Conservation (phyloP, 202 grass and related monocot genomes). For the Alloteropsis angusta region DNA sequence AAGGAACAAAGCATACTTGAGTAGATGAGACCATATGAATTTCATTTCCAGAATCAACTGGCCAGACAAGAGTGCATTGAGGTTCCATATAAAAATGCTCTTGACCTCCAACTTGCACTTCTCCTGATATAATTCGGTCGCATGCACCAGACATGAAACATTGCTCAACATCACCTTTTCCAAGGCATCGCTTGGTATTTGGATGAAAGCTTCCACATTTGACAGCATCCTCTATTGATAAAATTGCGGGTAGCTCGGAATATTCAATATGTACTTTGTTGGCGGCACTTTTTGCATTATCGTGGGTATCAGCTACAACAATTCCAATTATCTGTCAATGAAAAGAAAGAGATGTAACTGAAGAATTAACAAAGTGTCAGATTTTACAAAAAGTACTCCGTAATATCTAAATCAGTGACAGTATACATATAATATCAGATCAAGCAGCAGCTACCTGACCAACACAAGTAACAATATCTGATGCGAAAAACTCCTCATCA, state of each 20-base stretch:
- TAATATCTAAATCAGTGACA: not conserved
- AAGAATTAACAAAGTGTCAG: not conserved
- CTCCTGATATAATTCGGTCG: constrained; percentile 62
- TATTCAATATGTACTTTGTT: constrained; percentile 76
- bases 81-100: constrained; percentile 99
- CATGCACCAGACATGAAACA: constrained; percentile 58
- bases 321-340: constrained; percentile 71
- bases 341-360: constrained; percentile 19
- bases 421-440: constrained; percentile 17
- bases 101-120: constrained; percentile 76
- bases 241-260: constrained; percentile 69
- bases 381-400: not conserved
- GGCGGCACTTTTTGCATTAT: constrained; percentile 79
- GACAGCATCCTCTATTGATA: constrained; percentile 82
- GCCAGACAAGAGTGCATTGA: constrained; percentile 72
- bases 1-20: constrained; percentile 56
- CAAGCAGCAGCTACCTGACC: constrained; percentile 56
- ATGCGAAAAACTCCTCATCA: constrained; percentile 91
- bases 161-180: constrained; percentile 63
- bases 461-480: constrained; percentile 90
- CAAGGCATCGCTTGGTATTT: constrained; percentile 57
- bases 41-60: constrained; percentile 93
- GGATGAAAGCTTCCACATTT: constrained; percentile 67
- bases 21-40: constrained; percentile 97
- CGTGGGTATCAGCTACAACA: constrained; percentile 94